Evolutionary conservation across 106 monocot species (phyloP), one percentile per base, ranked within the genome.

Genomic region (Dioscorea alata): DNA sequence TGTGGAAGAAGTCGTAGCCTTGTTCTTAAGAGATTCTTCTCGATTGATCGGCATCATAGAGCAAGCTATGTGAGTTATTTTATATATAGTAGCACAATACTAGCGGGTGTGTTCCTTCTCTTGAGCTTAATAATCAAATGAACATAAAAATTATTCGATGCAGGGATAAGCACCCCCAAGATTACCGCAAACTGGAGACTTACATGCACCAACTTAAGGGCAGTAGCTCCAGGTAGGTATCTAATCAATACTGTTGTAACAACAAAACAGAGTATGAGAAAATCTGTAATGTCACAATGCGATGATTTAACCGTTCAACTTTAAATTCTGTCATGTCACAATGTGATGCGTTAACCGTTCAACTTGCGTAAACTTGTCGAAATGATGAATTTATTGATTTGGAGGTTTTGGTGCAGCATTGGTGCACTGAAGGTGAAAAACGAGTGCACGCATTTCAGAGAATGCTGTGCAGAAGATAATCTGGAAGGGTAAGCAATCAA

Each of bases 1-100:
- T 70, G 95, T 86, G 50, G 95, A 96, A 73, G 95, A 96, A 79
- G 91, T 96, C 6, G 91, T 80, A 17, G 80, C 91, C 70, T 84
- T 86, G 80, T 96, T 86, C 71, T 96, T 86, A 68, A 91, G 75
- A 74, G 95, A 96, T 60, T 91, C 88, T 0, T 73, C 77, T 7
- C 83, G 95, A 74, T 48, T 89, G 33, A 72, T 91, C 33, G 20
- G 64, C 33, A 86, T 76, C 78, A 89, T 89, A 28, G 88, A 88
- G 49, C 88, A 88, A 61, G 84, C 91, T 50, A 58, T 96, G 95
- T 92, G 34, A 96, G 87, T 82, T 35, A 10, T 18, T 19, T 19
- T 48, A 15, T 35, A 17, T 18, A 22, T 42, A 42, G 42, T 42
- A 6, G 42, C 6, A 5, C 10, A 42, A 6, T 42, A 42, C 5